A percentile compares a stretch with the other conserved stretches of the same genome.
Evolutionary conservation across 2,329 filamentous ascomycete species (phyloP).

Genomic region (Colletotrichum sp.): DNA sequence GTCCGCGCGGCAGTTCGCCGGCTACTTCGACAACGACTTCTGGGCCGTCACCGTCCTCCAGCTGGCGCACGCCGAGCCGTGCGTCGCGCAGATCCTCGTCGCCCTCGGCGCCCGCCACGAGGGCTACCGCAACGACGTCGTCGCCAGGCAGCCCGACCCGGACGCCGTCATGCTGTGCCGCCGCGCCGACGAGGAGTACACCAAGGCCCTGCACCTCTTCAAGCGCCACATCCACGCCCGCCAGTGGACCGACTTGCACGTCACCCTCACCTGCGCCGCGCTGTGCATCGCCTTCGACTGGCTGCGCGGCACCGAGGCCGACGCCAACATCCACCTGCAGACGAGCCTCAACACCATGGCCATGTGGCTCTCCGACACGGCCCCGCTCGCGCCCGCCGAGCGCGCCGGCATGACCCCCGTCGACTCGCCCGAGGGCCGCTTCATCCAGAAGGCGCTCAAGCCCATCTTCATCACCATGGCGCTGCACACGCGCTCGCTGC

Average conservation of each 20-base stretch:
- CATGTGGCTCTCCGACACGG: constrained; percentile 11
- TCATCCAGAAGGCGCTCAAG: not conserved
- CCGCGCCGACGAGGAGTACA: not conserved
- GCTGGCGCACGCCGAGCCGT: not conserved
- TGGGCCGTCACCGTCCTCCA: constrained; percentile 3
- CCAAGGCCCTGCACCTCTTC: not conserved
- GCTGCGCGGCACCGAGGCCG: not conserved
- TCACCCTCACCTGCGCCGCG: constrained; percentile 7
- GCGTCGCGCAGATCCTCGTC: constrained; percentile 9
- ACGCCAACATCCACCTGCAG: not conserved
- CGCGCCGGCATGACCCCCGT: not conserved
- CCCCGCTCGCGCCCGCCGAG: not conserved
- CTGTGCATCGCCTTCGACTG: constrained; percentile 16
- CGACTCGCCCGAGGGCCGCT: constrained; percentile 1
- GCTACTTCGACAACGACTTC: constrained; percentile 1
- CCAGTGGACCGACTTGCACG: not conserved
- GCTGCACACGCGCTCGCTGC: not conserved
- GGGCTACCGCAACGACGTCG: not conserved
- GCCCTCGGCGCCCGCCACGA: constrained; percentile 13
- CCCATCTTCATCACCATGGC: not conserved
- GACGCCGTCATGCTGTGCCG: not conserved
- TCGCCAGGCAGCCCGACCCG: not conserved
- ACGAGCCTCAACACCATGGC: not conserved
- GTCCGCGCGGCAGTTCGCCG: not conserved
- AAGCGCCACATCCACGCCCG: not conserved